A percentile compares a stretch with the other conserved stretches of the same genome.
Conservation (phyloP, 1,284 basidiomycete species). For the Calocybe gambosa region DNA sequence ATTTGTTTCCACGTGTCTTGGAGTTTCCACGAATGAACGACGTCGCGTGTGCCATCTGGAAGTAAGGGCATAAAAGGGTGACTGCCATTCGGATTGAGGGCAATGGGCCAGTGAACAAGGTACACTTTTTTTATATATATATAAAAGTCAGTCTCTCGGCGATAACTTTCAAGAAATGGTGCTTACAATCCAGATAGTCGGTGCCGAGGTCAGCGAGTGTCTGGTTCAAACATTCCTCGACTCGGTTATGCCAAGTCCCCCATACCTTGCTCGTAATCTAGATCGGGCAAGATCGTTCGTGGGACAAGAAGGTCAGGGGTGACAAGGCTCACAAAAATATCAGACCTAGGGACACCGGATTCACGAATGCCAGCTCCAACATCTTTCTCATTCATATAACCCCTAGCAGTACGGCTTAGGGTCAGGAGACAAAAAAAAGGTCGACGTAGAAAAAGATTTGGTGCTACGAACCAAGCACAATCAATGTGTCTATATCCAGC, state of each 20-base stretch:
- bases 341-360: conserved; percentile 71
- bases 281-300: background rate
- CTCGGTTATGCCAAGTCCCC: conserved; percentile 68
- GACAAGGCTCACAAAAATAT: conserved; percentile 67
- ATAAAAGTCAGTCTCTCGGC: conserved; percentile 1
- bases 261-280: conserved; percentile 68
- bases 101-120: conserved; percentile 80
- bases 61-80: conserved; percentile 64
- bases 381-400: conserved; percentile 74
- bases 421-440: background rate
- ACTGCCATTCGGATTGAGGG: conserved; percentile 70
- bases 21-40: conserved; percentile 60
- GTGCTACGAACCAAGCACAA: conserved; percentile 56
- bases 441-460: background rate
- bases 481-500: conserved; percentile 77
- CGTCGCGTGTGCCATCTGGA: conserved; percentile 63
- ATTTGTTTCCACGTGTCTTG: conserved; percentile 79
- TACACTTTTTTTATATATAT: conserved; percentile 47
- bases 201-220: conserved; percentile 67
- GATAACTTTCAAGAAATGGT: too few relatives aligned
- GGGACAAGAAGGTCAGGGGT: background rate
- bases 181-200: conserved; percentile 73
- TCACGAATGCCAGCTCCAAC: conserved; percentile 79
- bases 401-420: conserved; percentile 28
- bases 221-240: conserved; percentile 69